Evolutionary conservation across 2,329 filamentous ascomycete species (phyloP).

Genomic region (Cytospora paraplurivora): DNA sequence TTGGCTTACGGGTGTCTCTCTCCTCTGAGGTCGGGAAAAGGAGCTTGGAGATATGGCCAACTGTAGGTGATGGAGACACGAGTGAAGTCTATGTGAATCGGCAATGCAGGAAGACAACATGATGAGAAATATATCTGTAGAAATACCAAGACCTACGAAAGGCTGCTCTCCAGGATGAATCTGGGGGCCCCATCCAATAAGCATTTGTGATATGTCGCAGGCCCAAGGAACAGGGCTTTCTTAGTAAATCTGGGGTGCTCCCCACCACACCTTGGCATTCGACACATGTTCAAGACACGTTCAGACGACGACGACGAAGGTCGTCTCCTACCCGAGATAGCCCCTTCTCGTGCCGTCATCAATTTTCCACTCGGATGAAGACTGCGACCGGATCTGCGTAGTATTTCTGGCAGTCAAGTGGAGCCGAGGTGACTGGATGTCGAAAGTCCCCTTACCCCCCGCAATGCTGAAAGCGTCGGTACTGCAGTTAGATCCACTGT

Average conservation of each 20-base stretch:
- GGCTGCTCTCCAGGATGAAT: neutral
- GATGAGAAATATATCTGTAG: slow-evolving; percentile 27
- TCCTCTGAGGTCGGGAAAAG: neutral
- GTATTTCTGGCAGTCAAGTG: neutral
- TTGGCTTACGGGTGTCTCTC: slow-evolving; percentile 22
- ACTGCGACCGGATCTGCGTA: slow-evolving; percentile 3
- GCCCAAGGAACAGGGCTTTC: slow-evolving; percentile 11
- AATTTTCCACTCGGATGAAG: slow-evolving; percentile 18
- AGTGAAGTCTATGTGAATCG: neutral
- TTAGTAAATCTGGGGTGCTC: slow-evolving; percentile 19
- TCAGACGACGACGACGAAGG: slow-evolving; percentile 7
- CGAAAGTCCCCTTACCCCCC: neutral
- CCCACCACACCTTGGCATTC: slow-evolving; percentile 13
- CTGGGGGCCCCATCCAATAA: slow-evolving; percentile 7
- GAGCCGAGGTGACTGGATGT: neutral
- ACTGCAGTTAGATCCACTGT: neutral
- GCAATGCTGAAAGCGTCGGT: neutral
- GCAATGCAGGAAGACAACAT: slow-evolving; percentile 1
- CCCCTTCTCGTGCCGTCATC: neutral
- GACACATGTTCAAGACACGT: neutral
- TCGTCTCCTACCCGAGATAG: slow-evolving; percentile 19
- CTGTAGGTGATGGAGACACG: neutral
- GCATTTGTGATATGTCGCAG: slow-evolving; percentile 2
- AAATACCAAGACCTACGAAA: slow-evolving; percentile 5
- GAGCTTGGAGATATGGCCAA: slow-evolving; percentile 6